A percentile compares a stretch with the other conserved stretches of the same genome.
Evolutionary conservation across 2,329 filamentous ascomycete genomes (phyloP).

Genomic region (Ophiostoma triangulosporum): DNA sequence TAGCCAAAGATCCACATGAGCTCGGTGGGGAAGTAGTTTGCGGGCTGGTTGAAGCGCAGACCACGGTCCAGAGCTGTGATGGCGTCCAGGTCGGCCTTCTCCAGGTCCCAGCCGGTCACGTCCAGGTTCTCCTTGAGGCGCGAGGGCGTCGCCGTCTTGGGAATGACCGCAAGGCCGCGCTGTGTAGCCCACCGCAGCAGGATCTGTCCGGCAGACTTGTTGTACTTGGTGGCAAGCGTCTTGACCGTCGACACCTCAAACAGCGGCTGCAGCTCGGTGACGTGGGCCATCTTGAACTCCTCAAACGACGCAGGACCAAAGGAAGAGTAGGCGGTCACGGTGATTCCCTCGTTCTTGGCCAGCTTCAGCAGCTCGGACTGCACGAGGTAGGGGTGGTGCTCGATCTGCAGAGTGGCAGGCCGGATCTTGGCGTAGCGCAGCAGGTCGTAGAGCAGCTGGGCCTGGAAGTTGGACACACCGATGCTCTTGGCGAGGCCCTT

Average conservation of each 20-base stretch:
- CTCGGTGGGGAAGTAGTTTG: slow-evolving; percentile 38
- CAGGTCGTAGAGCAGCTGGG: slow-evolving; percentile 63
- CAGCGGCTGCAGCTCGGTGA: slow-evolving; percentile 43
- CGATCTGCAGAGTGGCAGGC: slow-evolving; percentile 66
- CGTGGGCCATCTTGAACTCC: slow-evolving; percentile 60
- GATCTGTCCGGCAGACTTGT: slow-evolving; percentile 65
- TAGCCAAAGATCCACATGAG: slow-evolving; percentile 46
- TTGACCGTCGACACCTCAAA: slow-evolving; percentile 56
- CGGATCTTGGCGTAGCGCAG: slow-evolving; percentile 62
- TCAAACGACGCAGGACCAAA: slow-evolving; percentile 70
- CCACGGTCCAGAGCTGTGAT: slow-evolving; percentile 40
- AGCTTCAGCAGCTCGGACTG: slow-evolving; percentile 59
- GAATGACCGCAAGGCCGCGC: slow-evolving; percentile 67
- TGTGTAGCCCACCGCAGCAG: slow-evolving; percentile 81
- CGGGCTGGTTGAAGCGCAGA: slow-evolving; percentile 48
- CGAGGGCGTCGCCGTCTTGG: slow-evolving; percentile 43
- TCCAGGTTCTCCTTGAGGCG: slow-evolving; percentile 43
- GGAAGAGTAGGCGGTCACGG: slow-evolving; percentile 70
- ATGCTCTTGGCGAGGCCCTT: slow-evolving; percentile 58
- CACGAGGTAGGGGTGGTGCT: slow-evolving; percentile 81
- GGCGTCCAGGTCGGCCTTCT: slow-evolving; percentile 38
- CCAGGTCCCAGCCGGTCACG: slow-evolving; percentile 40
- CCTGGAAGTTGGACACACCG: slow-evolving; percentile 74
- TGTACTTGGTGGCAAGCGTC: slow-evolving; percentile 52
- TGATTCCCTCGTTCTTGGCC: slow-evolving; percentile 55